These are phyloP conservation scores for Beta corolliflora DNA, from an alignment of 179 eudicot species.

Conservation along the genomic window DNA sequence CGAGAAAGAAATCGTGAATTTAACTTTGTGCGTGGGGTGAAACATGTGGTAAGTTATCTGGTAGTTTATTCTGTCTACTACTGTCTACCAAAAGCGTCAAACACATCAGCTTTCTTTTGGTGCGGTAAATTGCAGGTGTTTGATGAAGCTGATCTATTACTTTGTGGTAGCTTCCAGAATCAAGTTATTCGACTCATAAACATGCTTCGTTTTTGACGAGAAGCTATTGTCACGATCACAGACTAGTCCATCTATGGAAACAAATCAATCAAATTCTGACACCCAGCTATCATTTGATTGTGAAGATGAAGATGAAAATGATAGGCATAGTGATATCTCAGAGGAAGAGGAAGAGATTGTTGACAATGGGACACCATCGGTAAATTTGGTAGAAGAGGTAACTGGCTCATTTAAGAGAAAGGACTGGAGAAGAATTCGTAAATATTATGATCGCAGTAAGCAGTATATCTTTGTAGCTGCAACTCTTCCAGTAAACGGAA, in stretches of 20 bases:
- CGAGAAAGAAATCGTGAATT: slow-evolving; percentile 61
- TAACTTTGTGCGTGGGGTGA: slow-evolving; percentile 69
- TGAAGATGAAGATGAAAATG: slow-evolving; percentile 34
- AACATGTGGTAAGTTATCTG: slow-evolving; percentile 63
- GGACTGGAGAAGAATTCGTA: slow-evolving; percentile 82
- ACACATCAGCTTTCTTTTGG: slow-evolving; percentile 12
- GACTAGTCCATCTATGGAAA: slow-evolving; percentile 30
- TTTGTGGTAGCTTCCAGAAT: slow-evolving; percentile 95
- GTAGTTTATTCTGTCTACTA: slow-evolving; percentile 1
- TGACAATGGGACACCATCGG: slow-evolving; percentile 35
- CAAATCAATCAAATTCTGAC: slow-evolving; percentile 33
- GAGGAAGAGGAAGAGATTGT: slow-evolving; percentile 34
- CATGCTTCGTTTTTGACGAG: slow-evolving; percentile 96
- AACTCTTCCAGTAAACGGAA: slow-evolving; percentile 92
- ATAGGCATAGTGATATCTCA: slow-evolving; percentile 24
- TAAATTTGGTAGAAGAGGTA: slow-evolving; percentile 29
- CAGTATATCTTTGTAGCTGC: slow-evolving; percentile 96
- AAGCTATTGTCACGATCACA: slow-evolving; percentile 63
- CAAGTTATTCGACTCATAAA: slow-evolving; percentile 86
- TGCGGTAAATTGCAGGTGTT: slow-evolving; percentile 60
- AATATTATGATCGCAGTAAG: slow-evolving; percentile 77
- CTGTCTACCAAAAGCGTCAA: not conserved
- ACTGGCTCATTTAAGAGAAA: slow-evolving; percentile 37
- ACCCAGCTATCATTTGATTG: slow-evolving; percentile 31
- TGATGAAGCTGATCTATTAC: slow-evolving; percentile 96